Percentiles rank a stretch among this genome's conserved stretches.
Conservation (phyloP, 2,329 filamentous ascomycete species). For the Byssothecium circinans region DNA sequence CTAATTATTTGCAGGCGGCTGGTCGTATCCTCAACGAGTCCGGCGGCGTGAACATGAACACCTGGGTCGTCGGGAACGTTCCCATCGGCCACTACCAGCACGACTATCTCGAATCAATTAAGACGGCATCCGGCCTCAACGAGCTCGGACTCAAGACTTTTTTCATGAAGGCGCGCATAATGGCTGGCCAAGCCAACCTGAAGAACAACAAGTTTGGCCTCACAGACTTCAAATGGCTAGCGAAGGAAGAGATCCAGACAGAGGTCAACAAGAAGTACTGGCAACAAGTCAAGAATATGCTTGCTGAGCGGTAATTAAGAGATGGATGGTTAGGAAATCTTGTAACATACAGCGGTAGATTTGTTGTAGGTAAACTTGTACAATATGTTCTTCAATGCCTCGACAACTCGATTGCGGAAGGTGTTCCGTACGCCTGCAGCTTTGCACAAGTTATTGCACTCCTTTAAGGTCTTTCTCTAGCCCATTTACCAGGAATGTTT, state of each 20-base stretch:
- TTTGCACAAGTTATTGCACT: too few relatives aligned
- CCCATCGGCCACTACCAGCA: constrained; percentile 79
- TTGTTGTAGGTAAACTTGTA: constrained; percentile 21
- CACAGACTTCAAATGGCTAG: constrained; percentile 87
- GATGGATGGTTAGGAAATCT: background rate
- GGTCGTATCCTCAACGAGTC: constrained; percentile 74
- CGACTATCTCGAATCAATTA: constrained; percentile 50
- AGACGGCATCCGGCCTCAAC: constrained; percentile 30
- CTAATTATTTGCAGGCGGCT: constrained; percentile 65
- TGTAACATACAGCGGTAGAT: constrained; percentile 11
- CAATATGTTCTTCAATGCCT: constrained; percentile 8
- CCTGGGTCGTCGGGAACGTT: constrained; percentile 90
- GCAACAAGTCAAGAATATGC: constrained; percentile 76
- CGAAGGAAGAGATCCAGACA: constrained; percentile 80
- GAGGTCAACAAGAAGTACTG: constrained; percentile 71
- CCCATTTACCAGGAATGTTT: too few relatives aligned
- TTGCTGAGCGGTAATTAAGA: constrained; percentile 72
- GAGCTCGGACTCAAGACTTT: constrained; percentile 79
- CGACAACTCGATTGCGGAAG: background rate
- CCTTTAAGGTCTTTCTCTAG: too few relatives aligned
- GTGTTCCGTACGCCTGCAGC: too few relatives aligned
- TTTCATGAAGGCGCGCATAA: constrained; percentile 94
- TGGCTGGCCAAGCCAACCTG: constrained; percentile 92
- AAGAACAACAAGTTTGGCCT: constrained; percentile 70
- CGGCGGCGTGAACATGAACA: constrained; percentile 95